These are phyloP conservation scores for Exophiala dermatitidis DNA, from an alignment of 2,329 filamentous ascomycete species.

Conservation along the genomic window DNA sequence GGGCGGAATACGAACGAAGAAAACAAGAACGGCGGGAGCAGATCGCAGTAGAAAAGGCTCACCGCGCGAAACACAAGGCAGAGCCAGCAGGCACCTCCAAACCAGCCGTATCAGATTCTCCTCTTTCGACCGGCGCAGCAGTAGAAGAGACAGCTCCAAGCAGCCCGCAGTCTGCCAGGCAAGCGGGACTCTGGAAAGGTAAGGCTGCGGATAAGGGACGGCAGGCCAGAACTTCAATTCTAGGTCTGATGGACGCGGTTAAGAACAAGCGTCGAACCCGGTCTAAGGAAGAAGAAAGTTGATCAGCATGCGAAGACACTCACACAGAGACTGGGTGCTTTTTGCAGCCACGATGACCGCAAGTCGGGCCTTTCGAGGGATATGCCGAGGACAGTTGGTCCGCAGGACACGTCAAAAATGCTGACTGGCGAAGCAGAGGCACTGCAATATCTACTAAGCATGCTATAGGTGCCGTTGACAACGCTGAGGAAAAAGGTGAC, in stretches of 20 bases:
- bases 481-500: too few species aligned
- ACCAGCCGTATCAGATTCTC: conserved; percentile 2
- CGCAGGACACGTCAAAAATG: too few species aligned
- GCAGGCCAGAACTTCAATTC: conserved; percentile 25
- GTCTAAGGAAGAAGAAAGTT: conserved; percentile 21
- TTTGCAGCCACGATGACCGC: neutral
- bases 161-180: conserved; percentile 13
- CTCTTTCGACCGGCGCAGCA: conserved; percentile 4
- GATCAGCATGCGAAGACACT: neutral
- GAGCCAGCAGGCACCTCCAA: conserved; percentile 10
- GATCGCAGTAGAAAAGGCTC: conserved; percentile 28
- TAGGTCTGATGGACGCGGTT: conserved; percentile 21
- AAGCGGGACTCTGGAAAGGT: conserved; percentile 19
- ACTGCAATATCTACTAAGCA: too few species aligned
- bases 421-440: too few species aligned
- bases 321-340: neutral
- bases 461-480: too few species aligned
- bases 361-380: too few species aligned
- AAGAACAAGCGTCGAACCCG: conserved; percentile 22
- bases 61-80: conserved; percentile 15
- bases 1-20: conserved; percentile 27
- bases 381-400: too few species aligned
- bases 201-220: conserved; percentile 26
- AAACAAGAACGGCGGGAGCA: conserved; percentile 30
- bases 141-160: conserved; percentile 11